Conservation (phyloP, 345 rosid genomes). For the Murraya koenigii region DNA sequence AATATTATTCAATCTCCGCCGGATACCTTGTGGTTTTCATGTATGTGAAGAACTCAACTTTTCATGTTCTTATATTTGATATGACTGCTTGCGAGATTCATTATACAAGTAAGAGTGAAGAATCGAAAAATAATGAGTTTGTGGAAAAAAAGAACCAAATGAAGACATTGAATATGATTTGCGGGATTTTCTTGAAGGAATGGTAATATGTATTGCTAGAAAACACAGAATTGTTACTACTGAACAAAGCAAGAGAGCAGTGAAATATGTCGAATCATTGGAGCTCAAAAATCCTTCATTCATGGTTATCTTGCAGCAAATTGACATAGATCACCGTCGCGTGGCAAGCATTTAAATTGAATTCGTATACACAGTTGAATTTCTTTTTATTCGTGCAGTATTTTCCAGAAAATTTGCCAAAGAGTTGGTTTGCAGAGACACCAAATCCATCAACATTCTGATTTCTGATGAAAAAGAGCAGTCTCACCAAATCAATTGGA, state of each 20-base stretch:
- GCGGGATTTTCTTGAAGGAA: background rate
- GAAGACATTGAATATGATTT: background rate
- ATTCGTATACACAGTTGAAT: background rate
- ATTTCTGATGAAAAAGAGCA: slow-evolving; percentile 20
- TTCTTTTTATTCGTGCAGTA: slow-evolving; percentile 9
- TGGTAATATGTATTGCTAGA: background rate
- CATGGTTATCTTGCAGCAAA: slow-evolving; percentile 31
- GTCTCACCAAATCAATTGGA: background rate
- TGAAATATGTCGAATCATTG: slow-evolving; percentile 27
- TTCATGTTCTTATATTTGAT: slow-evolving; percentile 34
- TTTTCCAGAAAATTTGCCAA: slow-evolving; percentile 19
- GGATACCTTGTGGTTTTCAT: slow-evolving; percentile 40
- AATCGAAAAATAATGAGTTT: background rate
- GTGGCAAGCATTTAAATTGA: background rate
- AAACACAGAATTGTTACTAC: background rate
- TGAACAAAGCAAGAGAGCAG: slow-evolving; percentile 28
- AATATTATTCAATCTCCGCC: slow-evolving; percentile 31
- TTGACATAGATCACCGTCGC: slow-evolving; percentile 8
- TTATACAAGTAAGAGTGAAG: slow-evolving; percentile 9
- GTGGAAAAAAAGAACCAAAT: background rate
- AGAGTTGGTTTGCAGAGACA: slow-evolving; percentile 3
- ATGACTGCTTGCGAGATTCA: slow-evolving; percentile 32
- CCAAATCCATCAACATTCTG: slow-evolving; percentile 17
- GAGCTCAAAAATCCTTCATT: slow-evolving; percentile 37
- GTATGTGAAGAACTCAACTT: slow-evolving; percentile 34